Evolutionary conservation across 257 asterid genomes (phyloP), one percentile per base, ranked within the genome.

Genomic region (Salvia splendens): DNA sequence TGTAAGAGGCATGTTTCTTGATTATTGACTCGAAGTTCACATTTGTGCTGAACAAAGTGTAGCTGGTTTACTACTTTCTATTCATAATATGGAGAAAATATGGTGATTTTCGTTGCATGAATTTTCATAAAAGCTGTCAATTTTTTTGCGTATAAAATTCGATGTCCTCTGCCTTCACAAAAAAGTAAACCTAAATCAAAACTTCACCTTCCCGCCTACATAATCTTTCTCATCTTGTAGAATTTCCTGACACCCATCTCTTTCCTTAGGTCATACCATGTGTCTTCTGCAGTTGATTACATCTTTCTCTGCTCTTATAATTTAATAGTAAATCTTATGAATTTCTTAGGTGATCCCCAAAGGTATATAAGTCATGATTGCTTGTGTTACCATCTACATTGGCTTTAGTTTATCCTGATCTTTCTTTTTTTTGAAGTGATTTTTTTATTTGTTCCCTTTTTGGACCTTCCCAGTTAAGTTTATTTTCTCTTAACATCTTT

Each of bases 391-490:
- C 49, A 30, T 59, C 50, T 41, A 17, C 10, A 5, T 12, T 12
- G 3, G 40, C 3, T 68, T 55, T 20, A 61, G 42, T 64, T 11
- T 66, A 58, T 58, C 11, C 12, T 43, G 40, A 45, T 63, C 56
- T 61, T 28, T 12, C 10, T 54, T 46, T 54, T 53, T 3, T 66
- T 57, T 50, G 28, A 50, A 57, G 24, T 28, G 4, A 11, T 38
- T 43, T 54, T 47, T 58, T 12, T 11, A 58, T 30, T 60, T 74
- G 59, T 42, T 74, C 55, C 14, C 14, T 14, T 48, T 14, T 55
- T 12, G 32, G 30, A 6, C 33, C 12, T 36, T 47, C 4, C 47
- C 12, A 6, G 47, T 66, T n/a, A 24, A 49, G 20, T 40, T 66
- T 1, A 7, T 56, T 47, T 36, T 56, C 15, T 49, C 24, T n/a